These are phyloP conservation scores for Coemansia sp. DNA, from an alignment of 192 early-diverging fungal genomes.

Conservation along the genomic window DNA sequence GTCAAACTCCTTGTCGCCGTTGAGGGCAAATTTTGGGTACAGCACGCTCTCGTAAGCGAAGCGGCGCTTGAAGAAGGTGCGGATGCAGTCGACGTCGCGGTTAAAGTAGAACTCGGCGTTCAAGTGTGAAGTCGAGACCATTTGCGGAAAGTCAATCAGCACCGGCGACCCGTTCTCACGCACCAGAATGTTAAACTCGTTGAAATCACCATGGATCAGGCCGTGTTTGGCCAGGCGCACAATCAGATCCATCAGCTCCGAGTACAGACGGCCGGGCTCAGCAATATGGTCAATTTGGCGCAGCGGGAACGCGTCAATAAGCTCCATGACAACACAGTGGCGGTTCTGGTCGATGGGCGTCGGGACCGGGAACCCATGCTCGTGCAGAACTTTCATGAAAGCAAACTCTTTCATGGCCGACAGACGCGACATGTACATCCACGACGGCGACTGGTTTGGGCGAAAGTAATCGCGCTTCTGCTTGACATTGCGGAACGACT, in stretches of 20 bases:
- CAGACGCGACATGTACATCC: constrained; percentile 99
- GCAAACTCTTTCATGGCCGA: constrained; percentile 98
- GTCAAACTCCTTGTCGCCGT: constrained; percentile 80
- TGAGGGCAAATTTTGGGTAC: constrained; percentile 86
- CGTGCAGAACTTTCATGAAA: constrained; percentile 95
- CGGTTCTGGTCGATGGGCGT: constrained; percentile 88
- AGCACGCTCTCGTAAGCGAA: constrained; percentile 89
- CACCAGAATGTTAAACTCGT: constrained; percentile 98
- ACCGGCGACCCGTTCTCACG: constrained; percentile 78
- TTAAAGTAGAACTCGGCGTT: constrained; percentile 99
- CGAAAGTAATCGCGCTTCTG: constrained; percentile 96
- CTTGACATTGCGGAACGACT: constrained; percentile 96
- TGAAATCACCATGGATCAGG: constrained; percentile 98
- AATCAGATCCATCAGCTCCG: constrained; percentile 92
- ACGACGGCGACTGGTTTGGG: constrained; percentile 91
- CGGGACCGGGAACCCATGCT: constrained; percentile 96
- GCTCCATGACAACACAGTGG: constrained; percentile 96
- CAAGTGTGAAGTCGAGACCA: constrained; percentile 95
- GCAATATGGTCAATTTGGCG: constrained; percentile 85
- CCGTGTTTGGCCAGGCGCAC: constrained; percentile 92
- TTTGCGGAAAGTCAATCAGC: constrained; percentile 99
- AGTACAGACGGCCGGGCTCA: constrained; percentile 91
- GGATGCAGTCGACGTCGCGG: constrained; percentile 98
- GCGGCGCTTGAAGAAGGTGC: constrained; percentile 84
- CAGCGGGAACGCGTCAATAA: constrained; percentile 92